Conservation (phyloP, 345 rosid genomes). For the Leavenworthia alabamica region DNA sequence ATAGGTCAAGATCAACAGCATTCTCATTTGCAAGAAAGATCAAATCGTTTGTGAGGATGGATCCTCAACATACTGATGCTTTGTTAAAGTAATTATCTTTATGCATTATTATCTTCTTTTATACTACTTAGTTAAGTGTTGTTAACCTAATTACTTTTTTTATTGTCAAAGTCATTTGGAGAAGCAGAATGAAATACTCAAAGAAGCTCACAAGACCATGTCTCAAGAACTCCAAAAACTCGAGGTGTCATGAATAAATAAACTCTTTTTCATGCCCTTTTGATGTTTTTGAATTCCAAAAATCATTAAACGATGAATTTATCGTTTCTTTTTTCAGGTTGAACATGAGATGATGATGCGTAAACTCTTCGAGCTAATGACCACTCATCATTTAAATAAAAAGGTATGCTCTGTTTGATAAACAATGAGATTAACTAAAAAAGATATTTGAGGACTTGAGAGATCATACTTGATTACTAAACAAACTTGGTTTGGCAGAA, state of each 20-base stretch:
- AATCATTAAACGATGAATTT: neutral
- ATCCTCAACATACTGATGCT: conserved; percentile 20
- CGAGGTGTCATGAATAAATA: too few relatives aligned
- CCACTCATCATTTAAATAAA: conserved; percentile 35
- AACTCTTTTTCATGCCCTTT: neutral
- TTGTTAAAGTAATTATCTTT: conserved; percentile 21
- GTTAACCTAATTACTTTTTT: neutral
- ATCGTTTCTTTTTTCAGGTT: conserved; percentile 42
- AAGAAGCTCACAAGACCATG: conserved; percentile 37
- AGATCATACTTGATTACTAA: too few relatives aligned
- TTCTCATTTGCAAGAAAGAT: neutral
- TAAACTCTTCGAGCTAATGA: conserved; percentile 56
- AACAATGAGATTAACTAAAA: neutral
- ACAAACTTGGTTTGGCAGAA: conserved; percentile 10
- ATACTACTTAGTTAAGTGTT: neutral
- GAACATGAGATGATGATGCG: conserved; percentile 81
- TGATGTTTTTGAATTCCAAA: neutral
- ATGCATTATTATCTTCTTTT: neutral
- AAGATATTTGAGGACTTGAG: too few relatives aligned
- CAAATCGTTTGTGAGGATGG: conserved; percentile 16
- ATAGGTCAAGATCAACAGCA: neutral
- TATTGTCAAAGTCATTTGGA: conserved; percentile 58
- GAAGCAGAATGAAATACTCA: conserved; percentile 52
- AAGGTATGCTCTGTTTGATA: conserved; percentile 35
- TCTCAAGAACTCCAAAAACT: conserved; percentile 49